These are phyloP conservation scores for Globisporangium takayamanum DNA, from an alignment of 352 stramenopile genomes.

Conservation along the genomic window DNA sequence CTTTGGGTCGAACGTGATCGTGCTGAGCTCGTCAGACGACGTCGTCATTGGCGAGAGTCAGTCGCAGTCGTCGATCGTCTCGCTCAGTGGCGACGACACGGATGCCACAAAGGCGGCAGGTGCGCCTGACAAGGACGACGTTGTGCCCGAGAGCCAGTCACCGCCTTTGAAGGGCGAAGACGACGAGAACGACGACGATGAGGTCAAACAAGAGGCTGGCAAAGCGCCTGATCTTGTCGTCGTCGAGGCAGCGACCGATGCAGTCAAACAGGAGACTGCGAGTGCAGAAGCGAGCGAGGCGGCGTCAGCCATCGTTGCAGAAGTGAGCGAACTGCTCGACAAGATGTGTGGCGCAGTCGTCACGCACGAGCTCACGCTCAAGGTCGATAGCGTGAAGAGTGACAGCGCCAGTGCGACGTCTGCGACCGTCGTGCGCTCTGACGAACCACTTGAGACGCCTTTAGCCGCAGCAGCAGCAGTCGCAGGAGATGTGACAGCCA, in stretches of 20 bases:
- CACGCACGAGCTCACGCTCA: no score
- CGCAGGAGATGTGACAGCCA: background rate
- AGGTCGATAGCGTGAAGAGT: no score
- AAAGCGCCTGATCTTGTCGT: background rate
- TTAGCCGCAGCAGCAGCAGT: background rate
- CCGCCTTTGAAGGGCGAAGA: background rate
- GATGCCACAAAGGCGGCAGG: background rate
- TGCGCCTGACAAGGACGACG: background rate
- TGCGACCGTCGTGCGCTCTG: background rate
- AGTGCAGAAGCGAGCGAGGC: background rate
- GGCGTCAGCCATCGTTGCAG: background rate
- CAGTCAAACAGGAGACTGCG: background rate
- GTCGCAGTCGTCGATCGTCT: background rate
- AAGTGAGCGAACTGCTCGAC: background rate
- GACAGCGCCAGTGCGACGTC: background rate
- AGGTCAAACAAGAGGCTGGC: no score
- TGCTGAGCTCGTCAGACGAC: background rate
- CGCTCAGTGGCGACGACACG: background rate
- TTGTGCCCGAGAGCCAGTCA: conserved; percentile 3
- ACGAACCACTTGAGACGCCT: no score
- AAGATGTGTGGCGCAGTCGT: background rate
- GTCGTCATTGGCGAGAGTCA: conserved; percentile 1
- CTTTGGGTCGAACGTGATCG: background rate
- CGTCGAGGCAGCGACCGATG: background rate
- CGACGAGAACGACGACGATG: background rate